phyloP scores from a whole-genome alignment of 176 grass and related monocot genomes.

The Oropetium thomaeum region DNA sequence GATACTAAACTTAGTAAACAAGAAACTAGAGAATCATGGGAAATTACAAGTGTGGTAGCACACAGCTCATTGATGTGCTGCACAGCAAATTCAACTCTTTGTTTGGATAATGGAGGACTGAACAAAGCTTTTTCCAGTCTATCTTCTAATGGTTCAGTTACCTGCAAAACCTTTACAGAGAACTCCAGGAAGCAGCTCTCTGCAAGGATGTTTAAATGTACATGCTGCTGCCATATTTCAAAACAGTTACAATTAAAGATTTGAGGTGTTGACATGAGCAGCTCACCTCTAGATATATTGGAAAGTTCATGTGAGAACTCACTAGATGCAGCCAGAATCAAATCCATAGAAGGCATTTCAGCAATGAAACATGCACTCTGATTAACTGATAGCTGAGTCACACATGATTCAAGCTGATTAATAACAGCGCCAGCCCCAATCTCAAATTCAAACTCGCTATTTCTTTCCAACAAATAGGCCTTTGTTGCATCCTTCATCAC shows the following conservation, averaged over 20 bases:
- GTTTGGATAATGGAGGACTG: slow-evolving; percentile 60
- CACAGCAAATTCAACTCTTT: slow-evolving; percentile 79
- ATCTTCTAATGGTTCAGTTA: slow-evolving; percentile 86
- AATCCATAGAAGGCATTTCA: slow-evolving; percentile 45
- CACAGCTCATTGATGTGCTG: slow-evolving; percentile 68
- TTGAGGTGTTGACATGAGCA: background rate
- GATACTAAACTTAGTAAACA: slow-evolving; percentile 18
- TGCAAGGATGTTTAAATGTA: slow-evolving; percentile 40
- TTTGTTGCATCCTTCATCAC: slow-evolving; percentile 37
- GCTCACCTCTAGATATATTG: slow-evolving; percentile 53
- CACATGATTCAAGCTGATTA: slow-evolving; percentile 72
- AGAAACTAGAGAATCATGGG: slow-evolving; percentile 17
- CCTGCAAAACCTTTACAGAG: slow-evolving; percentile 62
- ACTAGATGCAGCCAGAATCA: slow-evolving; percentile 46
- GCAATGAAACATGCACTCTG: slow-evolving; percentile 57
- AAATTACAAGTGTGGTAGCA: slow-evolving; percentile 67
- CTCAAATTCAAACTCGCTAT: slow-evolving; percentile 62
- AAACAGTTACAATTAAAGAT: background rate
- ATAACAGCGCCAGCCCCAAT: slow-evolving; percentile 68
- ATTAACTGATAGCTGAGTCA: slow-evolving; percentile 79
- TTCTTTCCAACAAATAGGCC: slow-evolving; percentile 53
- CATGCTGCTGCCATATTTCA: background rate
- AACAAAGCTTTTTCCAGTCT: slow-evolving; percentile 73
- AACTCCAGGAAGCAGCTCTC: slow-evolving; percentile 73
- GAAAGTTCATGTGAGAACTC: slow-evolving; percentile 36